A percentile compares a stretch with the other conserved stretches of the same genome.
Conservation (phyloP, 2,329 filamentous ascomycete species). For the Cladosporium sp. region DNA sequence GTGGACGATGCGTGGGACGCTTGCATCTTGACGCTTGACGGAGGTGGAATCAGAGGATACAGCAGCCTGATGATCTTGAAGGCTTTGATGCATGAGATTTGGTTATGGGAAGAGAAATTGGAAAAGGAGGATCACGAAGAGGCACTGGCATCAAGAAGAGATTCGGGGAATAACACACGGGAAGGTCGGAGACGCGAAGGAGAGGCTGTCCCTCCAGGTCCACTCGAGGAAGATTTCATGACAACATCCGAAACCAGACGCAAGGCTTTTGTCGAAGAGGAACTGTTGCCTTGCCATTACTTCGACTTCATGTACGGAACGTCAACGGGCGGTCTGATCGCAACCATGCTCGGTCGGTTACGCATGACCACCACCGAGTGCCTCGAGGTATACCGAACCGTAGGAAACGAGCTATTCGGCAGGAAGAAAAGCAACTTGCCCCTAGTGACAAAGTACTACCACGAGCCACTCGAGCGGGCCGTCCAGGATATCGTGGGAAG, state of each 20-base stretch:
- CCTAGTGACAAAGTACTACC: constrained; percentile 47
- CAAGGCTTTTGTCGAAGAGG: constrained; percentile 23
- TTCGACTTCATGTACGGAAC: constrained; percentile 54
- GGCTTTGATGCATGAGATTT: constrained; percentile 46
- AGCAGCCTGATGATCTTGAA: constrained; percentile 47
- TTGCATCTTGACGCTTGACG: constrained; percentile 46
- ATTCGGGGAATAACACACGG: constrained; percentile 2
- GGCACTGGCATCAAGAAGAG: not conserved
- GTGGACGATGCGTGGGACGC: constrained; percentile 46
- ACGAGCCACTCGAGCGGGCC: constrained; percentile 45
- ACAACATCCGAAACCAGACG: constrained; percentile 2
- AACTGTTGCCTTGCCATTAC: constrained; percentile 48
- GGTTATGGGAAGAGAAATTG: constrained; percentile 39
- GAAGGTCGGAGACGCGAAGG: constrained; percentile 1
- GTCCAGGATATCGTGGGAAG: constrained; percentile 43
- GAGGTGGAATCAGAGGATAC: constrained; percentile 50
- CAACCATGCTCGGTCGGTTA: constrained; percentile 46
- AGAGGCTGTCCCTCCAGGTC: not conserved
- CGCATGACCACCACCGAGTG: constrained; percentile 48
- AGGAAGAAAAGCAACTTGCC: constrained; percentile 41
- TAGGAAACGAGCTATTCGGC: constrained; percentile 47
- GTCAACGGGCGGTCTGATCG: constrained; percentile 49
- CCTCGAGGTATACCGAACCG: constrained; percentile 43
- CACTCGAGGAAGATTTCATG: constrained; percentile 2
- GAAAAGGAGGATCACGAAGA: constrained; percentile 37